A percentile compares a stretch with the other conserved stretches of the same genome.
Conservation (phyloP, 805 yeast genomes). For the Kluyveromyces dobzhanskii region DNA sequence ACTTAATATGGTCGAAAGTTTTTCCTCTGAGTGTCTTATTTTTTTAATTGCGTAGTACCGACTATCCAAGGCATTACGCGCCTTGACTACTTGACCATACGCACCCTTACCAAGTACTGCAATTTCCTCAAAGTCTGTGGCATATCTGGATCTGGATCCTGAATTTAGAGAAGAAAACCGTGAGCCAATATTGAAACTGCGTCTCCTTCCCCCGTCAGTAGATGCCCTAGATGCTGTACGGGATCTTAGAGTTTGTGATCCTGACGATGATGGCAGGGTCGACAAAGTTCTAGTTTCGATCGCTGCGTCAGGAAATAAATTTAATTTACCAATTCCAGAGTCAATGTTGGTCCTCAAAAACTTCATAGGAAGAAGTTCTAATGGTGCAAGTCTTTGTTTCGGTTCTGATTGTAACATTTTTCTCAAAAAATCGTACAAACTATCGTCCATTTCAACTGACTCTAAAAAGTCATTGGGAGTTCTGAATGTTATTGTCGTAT, state of each 20-base stretch:
- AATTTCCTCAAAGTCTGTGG: constrained; percentile 90
- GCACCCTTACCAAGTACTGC: constrained; percentile 91
- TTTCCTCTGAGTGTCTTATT: constrained; percentile 72
- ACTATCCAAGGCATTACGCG: constrained; percentile 87
- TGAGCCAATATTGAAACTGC: constrained; percentile 36
- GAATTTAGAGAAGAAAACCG: constrained; percentile 28
- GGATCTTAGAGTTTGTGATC: constrained; percentile 6
- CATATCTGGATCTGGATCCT: constrained; percentile 56
- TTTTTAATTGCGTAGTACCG: constrained; percentile 91
- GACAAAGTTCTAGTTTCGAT: not conserved
- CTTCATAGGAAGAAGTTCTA: constrained; percentile 76
- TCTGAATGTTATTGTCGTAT: constrained; percentile 43
- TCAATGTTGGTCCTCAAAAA: constrained; percentile 71
- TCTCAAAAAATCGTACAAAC: constrained; percentile 57
- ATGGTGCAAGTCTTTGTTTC: constrained; percentile 68
- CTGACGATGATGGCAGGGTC: not conserved
- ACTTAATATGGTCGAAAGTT: constrained; percentile 70
- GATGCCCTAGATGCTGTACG: constrained; percentile 20
- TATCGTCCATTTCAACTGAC: constrained; percentile 38
- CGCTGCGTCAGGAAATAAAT: constrained; percentile 11
- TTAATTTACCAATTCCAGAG: constrained; percentile 22
- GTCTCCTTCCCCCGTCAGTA: constrained; percentile 21
- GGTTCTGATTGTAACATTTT: constrained; percentile 58
- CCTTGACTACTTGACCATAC: constrained; percentile 97
- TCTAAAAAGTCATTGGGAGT: constrained; percentile 59